These are phyloP conservation scores for Metarhizium rileyi DNA, from an alignment of 2,329 filamentous ascomycete genomes.

Conservation along the genomic window DNA sequence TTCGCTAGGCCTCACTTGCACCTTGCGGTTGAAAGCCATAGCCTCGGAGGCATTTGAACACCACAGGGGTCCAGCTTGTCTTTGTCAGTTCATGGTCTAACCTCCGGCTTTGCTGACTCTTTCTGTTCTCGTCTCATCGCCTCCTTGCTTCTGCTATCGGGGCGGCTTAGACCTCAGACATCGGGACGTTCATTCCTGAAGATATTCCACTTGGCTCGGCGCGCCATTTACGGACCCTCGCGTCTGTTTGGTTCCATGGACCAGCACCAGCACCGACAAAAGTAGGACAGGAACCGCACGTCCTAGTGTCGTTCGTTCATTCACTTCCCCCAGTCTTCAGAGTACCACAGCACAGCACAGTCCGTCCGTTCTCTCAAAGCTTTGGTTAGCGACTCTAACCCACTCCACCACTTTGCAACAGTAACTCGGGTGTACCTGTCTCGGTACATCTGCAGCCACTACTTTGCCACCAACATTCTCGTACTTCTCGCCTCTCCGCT, in stretches of 20 bases:
- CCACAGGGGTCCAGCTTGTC: background rate
- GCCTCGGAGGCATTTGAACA: constrained; percentile 1
- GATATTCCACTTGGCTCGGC: background rate
- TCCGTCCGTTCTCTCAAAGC: background rate
- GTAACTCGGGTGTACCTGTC: constrained; percentile 2
- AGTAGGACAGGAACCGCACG: background rate
- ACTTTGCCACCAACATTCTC: background rate
- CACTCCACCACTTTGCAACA: background rate
- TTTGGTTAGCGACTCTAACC: background rate
- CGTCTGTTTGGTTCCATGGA: background rate
- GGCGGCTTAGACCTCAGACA: background rate
- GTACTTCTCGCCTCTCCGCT: constrained; percentile 8
- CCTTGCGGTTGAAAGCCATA: background rate
- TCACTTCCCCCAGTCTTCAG: background rate
- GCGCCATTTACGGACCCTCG: background rate
- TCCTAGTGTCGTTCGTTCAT: background rate
- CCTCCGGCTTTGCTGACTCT: background rate
- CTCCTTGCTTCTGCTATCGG: no score
- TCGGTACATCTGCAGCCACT: constrained; percentile 1
- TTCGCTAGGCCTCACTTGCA: background rate
- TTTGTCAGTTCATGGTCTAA: background rate
- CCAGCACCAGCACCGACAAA: background rate
- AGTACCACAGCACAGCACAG: background rate
- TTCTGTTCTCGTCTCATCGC: background rate
- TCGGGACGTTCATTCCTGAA: background rate